phyloP scores from a whole-genome alignment of 2,329 filamentous ascomycete genomes.

The Epichloe coenophiala region DNA sequence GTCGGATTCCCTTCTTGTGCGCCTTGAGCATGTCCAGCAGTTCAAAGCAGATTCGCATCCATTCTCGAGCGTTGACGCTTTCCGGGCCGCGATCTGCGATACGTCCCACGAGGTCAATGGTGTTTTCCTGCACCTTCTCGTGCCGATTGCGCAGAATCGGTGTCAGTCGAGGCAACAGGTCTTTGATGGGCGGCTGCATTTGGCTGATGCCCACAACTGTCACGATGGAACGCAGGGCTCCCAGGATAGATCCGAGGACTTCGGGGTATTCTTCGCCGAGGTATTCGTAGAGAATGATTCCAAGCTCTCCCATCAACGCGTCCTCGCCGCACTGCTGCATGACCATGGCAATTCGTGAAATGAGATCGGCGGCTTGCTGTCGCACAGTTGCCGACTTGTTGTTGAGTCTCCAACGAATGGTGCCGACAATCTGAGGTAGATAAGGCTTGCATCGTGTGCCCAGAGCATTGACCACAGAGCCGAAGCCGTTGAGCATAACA shows the following conservation, averaged over 20 bases:
- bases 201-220: slow-evolving; percentile 95
- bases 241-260: slow-evolving; percentile 90
- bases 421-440: slow-evolving; percentile 90
- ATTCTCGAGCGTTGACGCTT: slow-evolving; percentile 91
- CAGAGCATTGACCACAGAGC: slow-evolving; percentile 90
- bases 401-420: slow-evolving; percentile 91
- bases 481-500: slow-evolving; percentile 93
- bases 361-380: slow-evolving; percentile 91
- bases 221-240: slow-evolving; percentile 88
- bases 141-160: slow-evolving; percentile 97
- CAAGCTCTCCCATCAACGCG: slow-evolving; percentile 86
- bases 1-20: slow-evolving; percentile 97
- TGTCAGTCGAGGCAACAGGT: slow-evolving; percentile 84
- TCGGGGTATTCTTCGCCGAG: slow-evolving; percentile 97
- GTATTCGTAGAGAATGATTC: slow-evolving; percentile 92
- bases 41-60: slow-evolving; percentile 99
- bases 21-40: slow-evolving; percentile 98
- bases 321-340: slow-evolving; percentile 99
- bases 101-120: slow-evolving; percentile 92
- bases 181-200: slow-evolving; percentile 97
- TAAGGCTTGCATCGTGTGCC: slow-evolving; percentile 92
- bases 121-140: slow-evolving; percentile 98
- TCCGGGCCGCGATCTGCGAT: slow-evolving; percentile 95
- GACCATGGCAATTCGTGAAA: slow-evolving; percentile 93
- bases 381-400: slow-evolving; percentile 96